Evolutionary conservation across 495 filamentous ascomycete genomes (phyloP).

Genomic region (Aspergillus saccharolyticus): DNA sequence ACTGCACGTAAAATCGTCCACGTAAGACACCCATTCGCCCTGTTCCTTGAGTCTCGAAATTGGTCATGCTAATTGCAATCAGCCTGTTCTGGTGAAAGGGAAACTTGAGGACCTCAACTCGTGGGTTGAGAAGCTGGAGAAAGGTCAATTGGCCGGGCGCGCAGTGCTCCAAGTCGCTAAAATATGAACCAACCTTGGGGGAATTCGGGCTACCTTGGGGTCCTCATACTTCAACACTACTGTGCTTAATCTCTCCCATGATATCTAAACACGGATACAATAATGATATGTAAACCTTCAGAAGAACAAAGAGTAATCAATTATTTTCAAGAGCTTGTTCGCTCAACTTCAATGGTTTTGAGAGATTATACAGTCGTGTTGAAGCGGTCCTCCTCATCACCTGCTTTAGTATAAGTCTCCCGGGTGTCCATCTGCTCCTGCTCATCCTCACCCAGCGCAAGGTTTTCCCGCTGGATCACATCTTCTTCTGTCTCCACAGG

Average conservation of each 20-base stretch:
- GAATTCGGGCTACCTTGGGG: neutral
- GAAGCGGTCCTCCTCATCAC: constrained; percentile 40
- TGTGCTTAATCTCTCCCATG: no score
- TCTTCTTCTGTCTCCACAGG: constrained; percentile 35
- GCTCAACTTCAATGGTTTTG: neutral
- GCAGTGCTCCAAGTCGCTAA: constrained; percentile 8
- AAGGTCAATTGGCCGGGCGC: constrained; percentile 8
- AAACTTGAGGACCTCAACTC: constrained; percentile 9
- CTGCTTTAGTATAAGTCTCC: constrained; percentile 38
- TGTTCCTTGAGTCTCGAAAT: neutral
- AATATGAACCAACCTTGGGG: neutral
- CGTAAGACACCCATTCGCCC: neutral
- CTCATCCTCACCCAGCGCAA: constrained; percentile 34
- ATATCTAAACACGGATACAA: neutral
- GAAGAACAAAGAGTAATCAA: neutral
- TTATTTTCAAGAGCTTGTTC: constrained; percentile 9
- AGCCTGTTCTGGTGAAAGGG: constrained; percentile 9
- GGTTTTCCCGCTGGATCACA: constrained; percentile 32
- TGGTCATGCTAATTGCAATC: neutral
- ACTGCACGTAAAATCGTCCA: constrained; percentile 5
- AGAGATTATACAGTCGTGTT: constrained; percentile 38
- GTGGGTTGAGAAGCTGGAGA: constrained; percentile 12
- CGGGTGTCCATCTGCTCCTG: constrained; percentile 33
- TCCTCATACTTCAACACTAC: neutral
- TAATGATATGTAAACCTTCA: neutral